Percentiles rank a stretch among this genome's conserved stretches.
phyloP scores from a whole-genome alignment of 1,284 basidiomycete genomes.

The Sanguinoderma infundibulare region DNA sequence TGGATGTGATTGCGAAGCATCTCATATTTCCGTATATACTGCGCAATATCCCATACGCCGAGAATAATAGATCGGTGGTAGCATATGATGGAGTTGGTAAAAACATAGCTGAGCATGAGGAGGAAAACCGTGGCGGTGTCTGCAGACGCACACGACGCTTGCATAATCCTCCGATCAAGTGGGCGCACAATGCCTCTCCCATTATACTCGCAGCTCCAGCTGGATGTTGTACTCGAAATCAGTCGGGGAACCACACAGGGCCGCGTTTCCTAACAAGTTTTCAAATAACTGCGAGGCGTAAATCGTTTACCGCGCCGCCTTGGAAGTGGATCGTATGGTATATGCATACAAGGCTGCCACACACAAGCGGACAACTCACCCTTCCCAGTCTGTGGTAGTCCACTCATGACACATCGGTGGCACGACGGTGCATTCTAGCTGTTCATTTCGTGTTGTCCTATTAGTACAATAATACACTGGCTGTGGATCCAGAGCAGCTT shows the following conservation, averaged over 20 bases:
- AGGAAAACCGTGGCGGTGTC: not conserved
- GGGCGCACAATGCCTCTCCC: not conserved
- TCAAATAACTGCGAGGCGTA: not conserved
- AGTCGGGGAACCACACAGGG: not conserved
- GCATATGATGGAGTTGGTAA: not conserved
- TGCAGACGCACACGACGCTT: constrained; percentile 6
- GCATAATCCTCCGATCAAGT: constrained; percentile 13
- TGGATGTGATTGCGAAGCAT: not conserved
- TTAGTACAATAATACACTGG: not conserved
- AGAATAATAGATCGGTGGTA: not conserved
- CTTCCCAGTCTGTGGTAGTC: not conserved
- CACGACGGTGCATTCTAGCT: not conserved
- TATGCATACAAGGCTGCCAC: too few relatives aligned
- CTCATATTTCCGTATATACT: not conserved
- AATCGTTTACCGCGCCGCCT: not conserved
- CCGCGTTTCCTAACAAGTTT: not conserved
- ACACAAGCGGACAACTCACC: too few relatives aligned
- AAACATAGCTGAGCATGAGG: not conserved
- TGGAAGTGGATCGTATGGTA: not conserved
- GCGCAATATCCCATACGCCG: not conserved
- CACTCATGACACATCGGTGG: not conserved
- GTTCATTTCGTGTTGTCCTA: not conserved
- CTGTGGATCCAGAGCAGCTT: not conserved
- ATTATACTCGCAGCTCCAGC: not conserved
- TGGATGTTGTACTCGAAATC: not conserved